These are phyloP conservation scores for Zymoseptoria tritici DNA, from an alignment of 2,329 filamentous ascomycete genomes.

Conservation along the genomic window DNA sequence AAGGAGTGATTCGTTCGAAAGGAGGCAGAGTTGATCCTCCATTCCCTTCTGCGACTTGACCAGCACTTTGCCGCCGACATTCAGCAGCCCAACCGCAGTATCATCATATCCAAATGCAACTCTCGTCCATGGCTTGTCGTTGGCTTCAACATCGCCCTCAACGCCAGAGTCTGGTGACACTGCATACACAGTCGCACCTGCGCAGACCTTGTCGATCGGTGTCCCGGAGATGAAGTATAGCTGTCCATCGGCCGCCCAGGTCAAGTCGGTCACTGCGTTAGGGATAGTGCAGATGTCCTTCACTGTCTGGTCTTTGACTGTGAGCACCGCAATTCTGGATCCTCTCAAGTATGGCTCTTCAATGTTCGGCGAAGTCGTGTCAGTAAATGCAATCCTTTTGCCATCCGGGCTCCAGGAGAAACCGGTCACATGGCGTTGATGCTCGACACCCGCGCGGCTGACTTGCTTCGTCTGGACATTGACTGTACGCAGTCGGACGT, in stretches of 20 bases:
- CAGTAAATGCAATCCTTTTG: slow-evolving; percentile 19
- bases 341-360: slow-evolving; percentile 21
- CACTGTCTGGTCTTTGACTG: slow-evolving; percentile 2
- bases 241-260: slow-evolving; percentile 3
- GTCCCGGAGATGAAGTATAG: slow-evolving; percentile 5
- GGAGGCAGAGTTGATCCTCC: slow-evolving; percentile 15
- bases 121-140: slow-evolving; percentile 3
- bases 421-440: slow-evolving; percentile 21
- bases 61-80: slow-evolving; percentile 11
- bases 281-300: slow-evolving; percentile 2
- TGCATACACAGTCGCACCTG: slow-evolving; percentile 6
- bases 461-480: slow-evolving; percentile 25
- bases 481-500: slow-evolving; percentile 27
- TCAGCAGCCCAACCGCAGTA: slow-evolving; percentile 10
- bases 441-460: slow-evolving; percentile 5
- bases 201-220: not conserved
- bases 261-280: not conserved
- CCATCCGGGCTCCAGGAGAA: slow-evolving; percentile 27
- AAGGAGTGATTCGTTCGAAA: slow-evolving; percentile 3
- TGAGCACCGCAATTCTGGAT: slow-evolving; percentile 12
- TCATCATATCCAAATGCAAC: slow-evolving; percentile 13
- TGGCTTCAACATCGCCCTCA: not conserved
- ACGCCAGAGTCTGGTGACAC: not conserved
- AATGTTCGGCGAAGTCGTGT: slow-evolving; percentile 21
- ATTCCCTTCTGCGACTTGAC: slow-evolving; percentile 18